These are phyloP conservation scores for Erythrophleum ivorense DNA, from an alignment of 331 rosid species.

Conservation along the genomic window DNA sequence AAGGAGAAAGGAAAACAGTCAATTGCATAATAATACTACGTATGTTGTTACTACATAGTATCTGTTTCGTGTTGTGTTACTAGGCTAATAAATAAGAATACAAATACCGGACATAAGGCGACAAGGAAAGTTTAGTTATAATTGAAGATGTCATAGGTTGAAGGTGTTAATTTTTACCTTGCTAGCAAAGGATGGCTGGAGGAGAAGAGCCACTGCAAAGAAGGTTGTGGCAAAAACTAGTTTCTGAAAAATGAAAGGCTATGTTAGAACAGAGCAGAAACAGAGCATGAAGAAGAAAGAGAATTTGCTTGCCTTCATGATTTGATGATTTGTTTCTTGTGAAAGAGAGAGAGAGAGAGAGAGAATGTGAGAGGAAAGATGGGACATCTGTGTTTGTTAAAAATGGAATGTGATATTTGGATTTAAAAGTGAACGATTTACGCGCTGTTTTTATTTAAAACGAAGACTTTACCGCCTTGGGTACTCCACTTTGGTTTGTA, in stretches of 20 bases:
- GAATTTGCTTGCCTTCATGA: constrained; percentile 4
- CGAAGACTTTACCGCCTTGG: neutral
- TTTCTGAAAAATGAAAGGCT: neutral
- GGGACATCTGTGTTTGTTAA: neutral
- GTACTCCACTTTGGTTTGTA: neutral
- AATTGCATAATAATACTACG: too few relatives aligned
- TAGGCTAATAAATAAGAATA: too few relatives aligned
- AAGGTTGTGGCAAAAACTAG: neutral
- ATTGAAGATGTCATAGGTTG: too few relatives aligned
- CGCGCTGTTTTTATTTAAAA: neutral
- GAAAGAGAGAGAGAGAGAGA: neutral
- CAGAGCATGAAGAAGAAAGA: constrained; percentile 9
- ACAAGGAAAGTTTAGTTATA: too few relatives aligned
- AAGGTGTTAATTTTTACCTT: constrained; percentile 34
- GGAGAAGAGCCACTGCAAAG: constrained; percentile 9
- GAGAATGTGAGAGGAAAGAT: neutral
- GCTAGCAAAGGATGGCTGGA: constrained; percentile 43
- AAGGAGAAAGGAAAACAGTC: neutral
- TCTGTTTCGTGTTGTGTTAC: too few relatives aligned
- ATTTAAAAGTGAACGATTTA: neutral
- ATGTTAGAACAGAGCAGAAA: constrained; percentile 1
- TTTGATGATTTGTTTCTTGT: neutral
- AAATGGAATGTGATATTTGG: neutral
- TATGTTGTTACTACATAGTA: too few relatives aligned
- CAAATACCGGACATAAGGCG: too few relatives aligned